phyloP scores from a whole-genome alignment of 208 protist genomes.

The Kentomonas sorsogonicus region DNA sequence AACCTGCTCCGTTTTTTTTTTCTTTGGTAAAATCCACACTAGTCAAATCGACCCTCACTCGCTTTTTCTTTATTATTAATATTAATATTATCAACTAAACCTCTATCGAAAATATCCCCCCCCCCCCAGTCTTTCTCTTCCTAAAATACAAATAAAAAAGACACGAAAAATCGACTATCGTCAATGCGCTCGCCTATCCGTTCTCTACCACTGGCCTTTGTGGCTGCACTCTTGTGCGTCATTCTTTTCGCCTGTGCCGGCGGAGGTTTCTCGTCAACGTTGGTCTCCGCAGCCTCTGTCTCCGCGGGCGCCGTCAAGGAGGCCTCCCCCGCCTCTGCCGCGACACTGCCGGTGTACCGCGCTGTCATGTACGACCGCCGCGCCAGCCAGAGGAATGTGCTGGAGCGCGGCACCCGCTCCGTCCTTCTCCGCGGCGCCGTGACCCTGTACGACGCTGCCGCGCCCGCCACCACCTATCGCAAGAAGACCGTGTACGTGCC shows the following conservation, averaged over 20 bases:
- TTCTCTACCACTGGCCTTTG: conserved; percentile 4
- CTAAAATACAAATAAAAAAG: conserved; percentile 1
- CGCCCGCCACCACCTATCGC: conserved; percentile 13
- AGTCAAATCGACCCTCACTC: background rate
- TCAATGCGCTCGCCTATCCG: background rate
- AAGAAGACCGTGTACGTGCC: conserved; percentile 55
- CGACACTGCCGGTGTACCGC: conserved; percentile 33
- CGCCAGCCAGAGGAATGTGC: conserved; percentile 9
- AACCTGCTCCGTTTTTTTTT: conserved; percentile 6
- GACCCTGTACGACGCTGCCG: conserved; percentile 19
- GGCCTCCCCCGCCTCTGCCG: conserved; percentile 16
- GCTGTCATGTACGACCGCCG: conserved; percentile 56
- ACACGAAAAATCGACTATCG: background rate
- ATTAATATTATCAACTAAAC: background rate
- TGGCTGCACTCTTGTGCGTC: conserved; percentile 12
- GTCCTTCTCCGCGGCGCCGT: conserved; percentile 55
- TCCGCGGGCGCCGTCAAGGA: background rate
- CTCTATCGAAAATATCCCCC: no score
- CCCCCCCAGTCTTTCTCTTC: background rate
- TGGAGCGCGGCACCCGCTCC: conserved; percentile 33
- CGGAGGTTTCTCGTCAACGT: no score
- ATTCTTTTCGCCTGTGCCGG: no score
- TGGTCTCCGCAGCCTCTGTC: no score
- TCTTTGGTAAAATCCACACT: background rate
- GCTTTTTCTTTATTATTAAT: background rate